Evolutionary conservation across 768 basidiomycete species (phyloP), one percentile per base, ranked within the genome.

Genomic region (Pulveroboletus sp.): DNA sequence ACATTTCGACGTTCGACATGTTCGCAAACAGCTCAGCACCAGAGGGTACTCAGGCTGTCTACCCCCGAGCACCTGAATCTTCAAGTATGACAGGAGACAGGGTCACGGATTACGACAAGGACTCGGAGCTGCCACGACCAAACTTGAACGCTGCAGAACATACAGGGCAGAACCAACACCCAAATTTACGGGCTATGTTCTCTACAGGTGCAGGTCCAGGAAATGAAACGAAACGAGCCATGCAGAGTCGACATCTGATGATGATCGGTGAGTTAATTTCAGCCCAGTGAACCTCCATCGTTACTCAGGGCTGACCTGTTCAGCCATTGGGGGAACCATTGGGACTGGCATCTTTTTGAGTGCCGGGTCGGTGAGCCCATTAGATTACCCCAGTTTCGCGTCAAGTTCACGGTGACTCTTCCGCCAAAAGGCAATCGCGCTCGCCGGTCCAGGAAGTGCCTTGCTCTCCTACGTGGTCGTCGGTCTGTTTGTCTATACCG

Each of bases 291-390:
- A 23, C 26, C 5, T 49, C 20, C 24, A 1, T 32, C 36, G 14
- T 5, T 4, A 4, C 8, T 51, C 11, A 47, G 12, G 9, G n/a
- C n/a, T 24, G 20, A 48, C 23, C 7, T 38, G 11, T 44, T 37
- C 43, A 77, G 78, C 77, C 20, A 78, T 80, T 49, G 78, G 79
- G 16, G 78, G 79, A 0, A 81, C 79, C 0, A 80, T 80, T 34
- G 78, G 78, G n/a, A 79, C 77, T 2, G 80, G 81, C 42, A 80
- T 82, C 36, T 82, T 82, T 57, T 67, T 82, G 59, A 79, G 79
- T 60, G 79, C 78, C 32, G 82, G 80, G 40, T 75, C 76, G 41
- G 77, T 77, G 45, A 35, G 75, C 57, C 5, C 2, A 10, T 14
- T 3, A 0, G 14, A 29, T 11, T 29, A 11, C 41, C 22, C 16